Conservation (phyloP, 305 asterid genomes). For the Stenogyne calaminthoides region DNA sequence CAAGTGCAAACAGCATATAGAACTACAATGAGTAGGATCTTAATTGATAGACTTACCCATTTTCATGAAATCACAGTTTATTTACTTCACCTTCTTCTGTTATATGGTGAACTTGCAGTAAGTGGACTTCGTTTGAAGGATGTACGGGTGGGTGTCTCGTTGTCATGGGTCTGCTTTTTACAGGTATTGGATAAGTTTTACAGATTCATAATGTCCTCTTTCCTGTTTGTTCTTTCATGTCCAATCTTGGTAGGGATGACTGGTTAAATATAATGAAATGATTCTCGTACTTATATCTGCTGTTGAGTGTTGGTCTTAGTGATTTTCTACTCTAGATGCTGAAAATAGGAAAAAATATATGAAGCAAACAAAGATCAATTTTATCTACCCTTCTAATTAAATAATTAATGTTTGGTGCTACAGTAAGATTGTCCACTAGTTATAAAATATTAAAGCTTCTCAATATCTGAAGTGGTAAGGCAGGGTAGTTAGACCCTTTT, state of each 20-base stretch:
- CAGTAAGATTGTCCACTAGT: slow-evolving; percentile 10
- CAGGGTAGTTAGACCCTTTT: slow-evolving; percentile 19
- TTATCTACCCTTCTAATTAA: slow-evolving; percentile 3
- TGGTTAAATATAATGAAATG: slow-evolving; percentile 23
- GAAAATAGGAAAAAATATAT: slow-evolving; percentile 16
- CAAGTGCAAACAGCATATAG: neutral
- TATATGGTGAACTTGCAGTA: slow-evolving; percentile 60
- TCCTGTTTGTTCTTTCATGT: slow-evolving; percentile 14
- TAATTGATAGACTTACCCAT: slow-evolving; percentile 4
- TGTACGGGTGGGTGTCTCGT: slow-evolving; percentile 78
- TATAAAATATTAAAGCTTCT: slow-evolving; percentile 18
- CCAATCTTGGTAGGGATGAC: neutral
- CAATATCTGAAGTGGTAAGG: slow-evolving; percentile 19
- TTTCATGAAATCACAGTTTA: slow-evolving; percentile 6
- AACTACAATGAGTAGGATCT: neutral
- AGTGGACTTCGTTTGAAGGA: slow-evolving; percentile 79
- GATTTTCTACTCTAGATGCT: slow-evolving; percentile 22
- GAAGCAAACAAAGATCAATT: slow-evolving; percentile 15
- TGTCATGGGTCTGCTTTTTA: slow-evolving; percentile 96
- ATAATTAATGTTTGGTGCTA: slow-evolving; percentile 23
- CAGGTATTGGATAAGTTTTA: slow-evolving; percentile 58
- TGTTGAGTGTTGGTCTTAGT: slow-evolving; percentile 14
- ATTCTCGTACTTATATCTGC: slow-evolving; percentile 13
- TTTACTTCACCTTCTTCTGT: slow-evolving; percentile 31
- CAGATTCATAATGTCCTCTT: slow-evolving; percentile 23